A percentile compares a stretch with the other conserved stretches of the same genome.
Evolutionary conservation across 2,329 filamentous ascomycete genomes (phyloP).

Genomic region (Raffaelea deltoideospora): DNA sequence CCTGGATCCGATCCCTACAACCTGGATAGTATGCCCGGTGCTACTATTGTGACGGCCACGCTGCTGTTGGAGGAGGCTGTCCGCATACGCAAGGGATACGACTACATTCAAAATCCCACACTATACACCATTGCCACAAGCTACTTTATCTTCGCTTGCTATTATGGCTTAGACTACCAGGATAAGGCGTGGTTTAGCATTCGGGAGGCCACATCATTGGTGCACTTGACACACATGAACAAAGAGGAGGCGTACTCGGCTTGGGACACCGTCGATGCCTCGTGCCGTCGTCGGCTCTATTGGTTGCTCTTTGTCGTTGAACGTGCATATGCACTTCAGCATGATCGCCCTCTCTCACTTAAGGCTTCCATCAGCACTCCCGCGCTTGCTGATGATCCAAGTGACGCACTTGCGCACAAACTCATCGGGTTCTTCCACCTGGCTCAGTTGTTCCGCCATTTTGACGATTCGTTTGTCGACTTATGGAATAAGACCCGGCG

Average conservation of each 20-base stretch:
- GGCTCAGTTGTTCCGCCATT: conserved; percentile 47
- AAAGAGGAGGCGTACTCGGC: conserved; percentile 48
- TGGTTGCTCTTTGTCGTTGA: conserved; percentile 62
- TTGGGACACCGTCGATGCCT: conserved; percentile 42
- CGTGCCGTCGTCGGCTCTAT: conserved; percentile 50
- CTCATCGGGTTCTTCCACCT: conserved; percentile 43
- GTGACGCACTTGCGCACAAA: conserved; percentile 36
- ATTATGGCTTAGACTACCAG: conserved; percentile 57
- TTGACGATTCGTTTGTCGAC: conserved; percentile 48
- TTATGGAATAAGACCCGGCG: conserved; percentile 51
- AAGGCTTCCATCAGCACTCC: conserved; percentile 55
- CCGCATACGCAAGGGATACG: conserved; percentile 47
- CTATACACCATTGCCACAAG: conserved; percentile 53
- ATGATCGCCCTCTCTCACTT: conserved; percentile 53
- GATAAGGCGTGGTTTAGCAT: conserved; percentile 68
- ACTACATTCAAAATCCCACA: conserved; percentile 41
- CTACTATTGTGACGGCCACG: conserved; percentile 47
- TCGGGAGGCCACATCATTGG: conserved; percentile 60
- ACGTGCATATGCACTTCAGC: conserved; percentile 57
- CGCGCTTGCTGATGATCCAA: conserved; percentile 43
- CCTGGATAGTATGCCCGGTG: conserved; percentile 40
- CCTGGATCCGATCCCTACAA: conserved; percentile 35
- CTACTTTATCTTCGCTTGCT: conserved; percentile 62
- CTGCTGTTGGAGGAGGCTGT: conserved; percentile 53
- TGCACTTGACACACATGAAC: conserved; percentile 43